Conservation (phyloP, 108 stramenopile genomes). For the Mayamaea pseudoterrestris region DNA sequence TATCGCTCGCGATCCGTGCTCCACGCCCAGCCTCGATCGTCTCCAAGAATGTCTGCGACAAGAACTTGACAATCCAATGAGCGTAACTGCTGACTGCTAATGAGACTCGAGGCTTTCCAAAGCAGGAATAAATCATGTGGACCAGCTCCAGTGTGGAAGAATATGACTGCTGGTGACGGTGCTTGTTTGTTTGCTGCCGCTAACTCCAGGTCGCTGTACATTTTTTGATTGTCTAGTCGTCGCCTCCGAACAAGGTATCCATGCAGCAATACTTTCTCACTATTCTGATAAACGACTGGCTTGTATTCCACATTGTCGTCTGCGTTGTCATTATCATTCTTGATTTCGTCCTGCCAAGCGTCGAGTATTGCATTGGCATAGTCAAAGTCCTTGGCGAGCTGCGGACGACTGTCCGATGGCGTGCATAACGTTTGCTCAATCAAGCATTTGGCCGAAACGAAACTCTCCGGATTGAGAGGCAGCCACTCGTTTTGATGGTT, state of each 20-base stretch:
- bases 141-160: slow-evolving; percentile 73
- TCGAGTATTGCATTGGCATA: slow-evolving; percentile 27
- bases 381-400: slow-evolving; percentile 21
- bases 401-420: slow-evolving; percentile 1
- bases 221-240: too few species aligned
- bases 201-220: too few species aligned
- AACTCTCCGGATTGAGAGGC: slow-evolving; percentile 6
- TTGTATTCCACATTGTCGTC: not conserved
- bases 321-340: not conserved
- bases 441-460: slow-evolving; percentile 3
- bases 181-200: too few species aligned
- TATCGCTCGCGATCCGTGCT: slow-evolving; percentile 33
- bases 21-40: slow-evolving; percentile 58
- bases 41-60: slow-evolving; percentile 48
- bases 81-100: too few species aligned
- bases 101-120: slow-evolving; percentile 49
- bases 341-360: slow-evolving; percentile 28
- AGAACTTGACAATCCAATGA: slow-evolving; percentile 37
- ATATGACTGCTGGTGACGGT: slow-evolving; percentile 16
- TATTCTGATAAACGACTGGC: slow-evolving; percentile 9
- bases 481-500: not conserved
- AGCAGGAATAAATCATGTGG: slow-evolving; percentile 59
- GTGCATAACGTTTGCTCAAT: slow-evolving; percentile 8
- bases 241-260: slow-evolving; percentile 37
- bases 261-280: slow-evolving; percentile 17